A percentile compares a stretch with the other conserved stretches of the same genome.
Conservation (phyloP, 768 basidiomycete species). For the Gloeophyllum trabeum region DNA sequence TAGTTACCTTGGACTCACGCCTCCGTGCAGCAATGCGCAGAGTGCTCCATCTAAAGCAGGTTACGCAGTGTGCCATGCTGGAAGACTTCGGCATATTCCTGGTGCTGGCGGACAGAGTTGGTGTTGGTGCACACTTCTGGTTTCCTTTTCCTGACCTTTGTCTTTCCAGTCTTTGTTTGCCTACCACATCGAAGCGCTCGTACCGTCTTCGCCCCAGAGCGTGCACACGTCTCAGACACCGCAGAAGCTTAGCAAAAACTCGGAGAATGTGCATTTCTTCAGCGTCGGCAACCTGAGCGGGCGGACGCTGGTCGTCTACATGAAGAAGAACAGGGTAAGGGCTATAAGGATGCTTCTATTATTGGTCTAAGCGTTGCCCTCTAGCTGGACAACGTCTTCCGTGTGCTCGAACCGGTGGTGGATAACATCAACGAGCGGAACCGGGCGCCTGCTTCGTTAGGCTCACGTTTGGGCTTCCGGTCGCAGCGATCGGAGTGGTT, state of each 20-base stretch:
- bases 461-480: slow-evolving; percentile 67
- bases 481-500: slow-evolving; percentile 90
- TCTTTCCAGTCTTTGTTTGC: slow-evolving; percentile 66
- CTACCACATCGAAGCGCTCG: slow-evolving; percentile 92
- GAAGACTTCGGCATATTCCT: slow-evolving; percentile 96
- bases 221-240: slow-evolving; percentile 66
- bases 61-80: slow-evolving; percentile 91
- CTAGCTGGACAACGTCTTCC: slow-evolving; percentile 85
- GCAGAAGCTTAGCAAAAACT: slow-evolving; percentile 82
- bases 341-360: neutral
- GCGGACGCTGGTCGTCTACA: slow-evolving; percentile 85
- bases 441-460: slow-evolving; percentile 58
- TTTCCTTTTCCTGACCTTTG: neutral
- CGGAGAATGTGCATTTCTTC: slow-evolving; percentile 95
- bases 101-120: slow-evolving; percentile 84
- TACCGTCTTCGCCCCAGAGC: slow-evolving; percentile 71
- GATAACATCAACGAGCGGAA: slow-evolving; percentile 77
- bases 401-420: slow-evolving; percentile 92
- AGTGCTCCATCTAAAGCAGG: slow-evolving; percentile 86
- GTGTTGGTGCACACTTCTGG: neutral
- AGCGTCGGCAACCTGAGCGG: slow-evolving; percentile 81
- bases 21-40: slow-evolving; percentile 66
- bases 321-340: slow-evolving; percentile 85
- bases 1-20: slow-evolving; percentile 1
- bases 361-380: slow-evolving; percentile 6